Base-by-base conservation (phyloP, 1,284 basidiomycete genomes). In the Moniliella sp. region DNA sequence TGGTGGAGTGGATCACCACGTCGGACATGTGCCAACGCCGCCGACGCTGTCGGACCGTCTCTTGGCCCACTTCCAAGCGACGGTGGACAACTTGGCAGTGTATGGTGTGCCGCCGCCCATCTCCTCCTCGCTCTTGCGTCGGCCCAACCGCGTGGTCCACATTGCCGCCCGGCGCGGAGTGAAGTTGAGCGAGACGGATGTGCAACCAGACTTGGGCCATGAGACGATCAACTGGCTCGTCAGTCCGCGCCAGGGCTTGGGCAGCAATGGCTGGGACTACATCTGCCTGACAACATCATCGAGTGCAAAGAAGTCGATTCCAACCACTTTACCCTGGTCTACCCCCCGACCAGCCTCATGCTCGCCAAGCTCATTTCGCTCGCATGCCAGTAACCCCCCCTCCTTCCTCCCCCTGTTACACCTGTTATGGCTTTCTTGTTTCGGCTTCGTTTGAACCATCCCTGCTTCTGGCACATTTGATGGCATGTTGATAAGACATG, bases 321-420 rank as follows among this genome's bases (percentile, higher is more conserved):
- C 21, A 23, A 23, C n/a, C 21, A 23, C 21, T 23, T 7, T 23
- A n/a, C 7, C 8, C 21, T n/a, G 8, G 7, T 23, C n/a, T 23
- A n/a, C 21, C 21, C 7, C n/a, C 21, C 7, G 21, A 23, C 39
- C 37, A 17, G 37, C 45, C 5, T 46, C 48, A 0, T 25, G 25
- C 2, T 37, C 45, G 29, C 33, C 48, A 8, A 37, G 40, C 32
- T 52, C 50, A 28, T 37, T 54, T 25, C 34, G 49, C 23, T 38
- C 49, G 4, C 38, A 47, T 11, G 50, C 50, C 15, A 37, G 48
- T 12, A 39, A 45, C 15, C 51, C 56, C 5, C 46, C 43, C 0
- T 37, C 43, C 11, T 50, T 53, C 13, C 45, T 59, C n/a, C n/a
- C n/a, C n/a, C n/a, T n/a, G n/a, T n/a, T n/a, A n/a, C n/a, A n/a